Evolutionary conservation across 2,329 filamentous ascomycete species (phyloP), one percentile per base, ranked within the genome.

Genomic region (Neofusicoccum ribis): DNA sequence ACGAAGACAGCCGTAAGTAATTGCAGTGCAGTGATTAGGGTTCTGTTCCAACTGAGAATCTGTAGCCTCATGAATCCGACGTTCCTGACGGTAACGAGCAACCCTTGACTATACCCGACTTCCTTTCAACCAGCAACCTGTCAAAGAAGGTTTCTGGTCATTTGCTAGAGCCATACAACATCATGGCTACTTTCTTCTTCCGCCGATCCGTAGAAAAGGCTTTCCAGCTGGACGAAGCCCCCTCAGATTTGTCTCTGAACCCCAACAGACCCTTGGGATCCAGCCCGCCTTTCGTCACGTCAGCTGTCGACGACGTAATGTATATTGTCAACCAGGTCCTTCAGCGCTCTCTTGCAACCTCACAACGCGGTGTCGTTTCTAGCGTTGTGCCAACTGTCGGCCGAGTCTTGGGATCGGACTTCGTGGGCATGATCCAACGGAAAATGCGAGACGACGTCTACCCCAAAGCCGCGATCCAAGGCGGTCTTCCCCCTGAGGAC

Each of bases 381-480:
- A 91, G 87, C 65, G 91, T 96, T 6, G 80, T 97, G 31, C 90
- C 93, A 2, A 90, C 89, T 0, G 83, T 98, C 5, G 87, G 90
- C 17, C 87, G 92, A 39, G 89, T 99, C 0, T 85, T 99, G 3
- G 88, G 90, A 36, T 88, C 89, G 3, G 95, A 99, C 76, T 99
- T 98, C 75, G 89, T 98, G 69, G 92, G 92, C 72, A 97, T 99
- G 93, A 89, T 97, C 44, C 94, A 98, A 77, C 89, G 94, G 66
- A 97, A 96, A 79, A 98, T 99, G 95, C 88, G 93, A 50, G 93
- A 98, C 75, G 95, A 99, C 77, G 91, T 89, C 67, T 98, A 97
- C 73, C 95, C 94, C 0, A 92, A 90, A 72, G 84, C 92, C 1
- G 81, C 87, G 0, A 86, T 93, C 0, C 89, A 92, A 76, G 93